These are phyloP conservation scores for Neurospora sublineolata DNA, from an alignment of 495 filamentous ascomycete genomes.

Conservation along the genomic window DNA sequence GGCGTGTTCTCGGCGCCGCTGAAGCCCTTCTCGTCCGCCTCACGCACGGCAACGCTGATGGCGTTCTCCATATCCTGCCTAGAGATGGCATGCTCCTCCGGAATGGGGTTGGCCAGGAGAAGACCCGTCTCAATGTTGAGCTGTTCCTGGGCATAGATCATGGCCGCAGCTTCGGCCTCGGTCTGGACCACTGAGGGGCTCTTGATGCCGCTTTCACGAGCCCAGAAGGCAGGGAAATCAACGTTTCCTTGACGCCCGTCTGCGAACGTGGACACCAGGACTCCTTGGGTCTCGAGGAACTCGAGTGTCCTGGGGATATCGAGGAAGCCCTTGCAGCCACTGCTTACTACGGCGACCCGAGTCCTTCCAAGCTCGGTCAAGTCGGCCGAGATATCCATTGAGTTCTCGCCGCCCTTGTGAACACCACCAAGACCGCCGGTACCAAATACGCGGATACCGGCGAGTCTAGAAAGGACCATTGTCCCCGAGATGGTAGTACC, in stretches of 20 bases:
- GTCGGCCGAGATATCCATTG: conserved; percentile 91
- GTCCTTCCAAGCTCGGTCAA: conserved; percentile 91
- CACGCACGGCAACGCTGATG: conserved; percentile 60
- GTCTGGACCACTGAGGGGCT: conserved; percentile 64
- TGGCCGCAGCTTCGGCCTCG: conserved; percentile 73
- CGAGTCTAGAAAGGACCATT: conserved; percentile 77
- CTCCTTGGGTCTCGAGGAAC: conserved; percentile 89
- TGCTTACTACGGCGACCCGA: conserved; percentile 74
- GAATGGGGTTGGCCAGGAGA: conserved; percentile 81
- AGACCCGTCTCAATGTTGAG: conserved; percentile 63
- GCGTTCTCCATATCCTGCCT: conserved; percentile 58
- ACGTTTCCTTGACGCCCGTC: conserved; percentile 55
- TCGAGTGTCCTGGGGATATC: conserved; percentile 87
- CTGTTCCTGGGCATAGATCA: conserved; percentile 49
- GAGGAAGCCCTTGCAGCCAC: conserved; percentile 90
- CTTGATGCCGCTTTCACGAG: conserved; percentile 66
- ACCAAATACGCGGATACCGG: conserved; percentile 86
- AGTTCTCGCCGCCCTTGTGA: conserved; percentile 76
- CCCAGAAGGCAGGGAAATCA: conserved; percentile 86
- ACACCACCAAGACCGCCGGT: conserved; percentile 81
- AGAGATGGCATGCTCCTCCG: conserved; percentile 56
- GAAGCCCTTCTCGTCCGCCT: conserved; percentile 57
- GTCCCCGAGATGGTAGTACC: conserved; percentile 91
- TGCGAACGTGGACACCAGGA: conserved; percentile 76
- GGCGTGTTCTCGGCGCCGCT: conserved; percentile 77